Evolutionary conservation across 345 rosid genomes (phyloP).

Genomic region (Bruguiera sexangula): DNA sequence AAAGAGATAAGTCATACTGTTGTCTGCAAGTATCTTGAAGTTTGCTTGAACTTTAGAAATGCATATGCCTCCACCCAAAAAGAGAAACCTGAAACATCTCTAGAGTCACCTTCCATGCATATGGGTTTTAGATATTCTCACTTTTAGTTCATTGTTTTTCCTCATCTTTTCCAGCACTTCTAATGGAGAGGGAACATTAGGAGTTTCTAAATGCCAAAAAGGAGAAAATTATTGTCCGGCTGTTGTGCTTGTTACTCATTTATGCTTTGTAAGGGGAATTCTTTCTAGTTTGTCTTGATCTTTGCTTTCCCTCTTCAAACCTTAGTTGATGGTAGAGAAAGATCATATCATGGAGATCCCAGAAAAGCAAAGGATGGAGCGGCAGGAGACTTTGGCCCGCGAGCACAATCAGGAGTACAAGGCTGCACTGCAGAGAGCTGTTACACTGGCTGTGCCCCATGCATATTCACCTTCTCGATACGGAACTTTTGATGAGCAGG

Average conservation of each 20-base stretch:
- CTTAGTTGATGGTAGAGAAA: slow-evolving; percentile 74
- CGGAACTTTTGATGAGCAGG: slow-evolving; percentile 66
- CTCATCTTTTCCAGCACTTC: too few species aligned
- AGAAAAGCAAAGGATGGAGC: slow-evolving; percentile 78
- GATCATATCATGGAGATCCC: slow-evolving; percentile 66
- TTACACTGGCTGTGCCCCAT: slow-evolving; percentile 67
- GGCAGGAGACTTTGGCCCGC: slow-evolving; percentile 63
- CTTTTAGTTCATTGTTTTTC: too few species aligned
- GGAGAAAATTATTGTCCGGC: too few species aligned
- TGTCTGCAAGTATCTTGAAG: too few species aligned
- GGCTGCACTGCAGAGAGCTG: slow-evolving; percentile 88
- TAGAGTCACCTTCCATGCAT: too few species aligned
- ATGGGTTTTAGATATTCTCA: too few species aligned
- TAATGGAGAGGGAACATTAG: neutral
- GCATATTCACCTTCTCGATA: slow-evolving; percentile 59
- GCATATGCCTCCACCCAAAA: too few species aligned
- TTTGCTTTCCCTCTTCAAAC: neutral
- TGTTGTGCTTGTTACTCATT: neutral
- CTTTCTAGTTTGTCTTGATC: neutral
- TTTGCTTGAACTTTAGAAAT: too few species aligned
- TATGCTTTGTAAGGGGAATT: too few species aligned
- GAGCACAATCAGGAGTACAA: slow-evolving; percentile 69
- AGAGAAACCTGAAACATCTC: too few species aligned
- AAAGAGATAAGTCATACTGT: too few species aligned
- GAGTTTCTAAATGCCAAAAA: neutral